Base-by-base conservation (phyloP, 306 rosid species). In the Vigna mungo region DNA sequence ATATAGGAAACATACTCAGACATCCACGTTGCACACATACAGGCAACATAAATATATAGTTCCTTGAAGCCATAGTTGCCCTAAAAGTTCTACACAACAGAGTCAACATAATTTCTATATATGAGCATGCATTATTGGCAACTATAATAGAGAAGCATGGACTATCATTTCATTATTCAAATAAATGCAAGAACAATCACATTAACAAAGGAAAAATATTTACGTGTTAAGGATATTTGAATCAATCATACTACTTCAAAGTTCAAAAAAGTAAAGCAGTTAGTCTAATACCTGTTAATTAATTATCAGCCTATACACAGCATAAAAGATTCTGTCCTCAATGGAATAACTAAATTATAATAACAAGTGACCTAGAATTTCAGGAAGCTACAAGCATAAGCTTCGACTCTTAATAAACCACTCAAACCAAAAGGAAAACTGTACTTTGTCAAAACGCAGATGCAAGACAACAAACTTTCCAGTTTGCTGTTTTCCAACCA, bases 361-460 rank as follows among this genome's bases (percentile, higher is more conserved):
- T 44, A 27, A 71, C 14, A 62, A 61, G 59, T 7, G 68, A 61
- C 66, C 73, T 10, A 69, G 30, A 75, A 63, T 9, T 20, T 21
- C 66, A 51, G 4, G 20, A 71, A 71, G 36, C 47, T 44, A 18
- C 51, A 30, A 30, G 70, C 37, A 11, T 46, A 71, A 79, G 52
- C 66, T 56, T 65, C 30, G 12, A 63, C 37, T 72, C 51, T 9
- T 56, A 17, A 36, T 59, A 59, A 78, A 77, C 20, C 16, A 41
- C 48, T 73, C 44, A 48, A 63, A 64, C 43, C 54, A 9, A 75
- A 68, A 61, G 43, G 43, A 20, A 74, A 82, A 62, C 39, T 54
- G 71, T 85, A 95, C 97, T 87, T 95, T 95, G 75, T 95, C 99
- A 78, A 95, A 95, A 23, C 99, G 92, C 58, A 95, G 93, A 80